Evolutionary conservation across 2,329 filamentous ascomycete genomes (phyloP), one percentile per base, ranked within the genome.

Genomic region (Sclerotinia borealis): DNA sequence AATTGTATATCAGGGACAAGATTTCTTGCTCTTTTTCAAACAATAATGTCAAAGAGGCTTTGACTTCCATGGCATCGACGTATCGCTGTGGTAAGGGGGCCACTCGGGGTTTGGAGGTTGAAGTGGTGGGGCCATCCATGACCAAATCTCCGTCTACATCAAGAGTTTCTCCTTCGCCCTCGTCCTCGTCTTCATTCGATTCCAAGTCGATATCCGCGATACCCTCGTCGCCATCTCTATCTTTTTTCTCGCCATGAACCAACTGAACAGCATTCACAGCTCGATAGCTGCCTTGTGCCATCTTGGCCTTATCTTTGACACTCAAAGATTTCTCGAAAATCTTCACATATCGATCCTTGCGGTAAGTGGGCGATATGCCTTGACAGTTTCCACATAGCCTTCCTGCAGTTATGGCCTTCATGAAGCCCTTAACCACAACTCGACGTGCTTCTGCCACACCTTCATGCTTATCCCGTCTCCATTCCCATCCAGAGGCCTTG

Each of bases 321-420:
- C 82, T 84, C 63, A 97, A 78, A 2, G 89, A 81, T 73, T 90
- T 95, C 74, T 93, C 88, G 76, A 98, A 99, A 61, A 99, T 92
- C 76, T 98, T 99, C 73, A 93, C 89, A 71, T 87, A 95, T 49
- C 89, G 84, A 72, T 99, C 93, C 75, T 96, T 97, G 70, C 93
- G 87, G 76, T 91, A 98, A 2, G 81, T 81, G 13, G 92, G 93
- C 17, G 90, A 93, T 66, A 95, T 85, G 34, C 89, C 90, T 56
- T 79, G 78, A 69, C 85, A 88, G 62, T 78, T 81, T 51, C 79
- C 80, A 77, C 95, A 99, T 71, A 84, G 84, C 70, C 87, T 89
- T 52, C 83, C 81, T 69, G 83, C 84, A 54, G 84, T 84, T 61
- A 97, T 88, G 34, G 87, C 84, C 60, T 83, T 84, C 65, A 96